Evolutionary conservation across 805 yeast species (phyloP).

Genomic region (Torulaspora gathmanii): DNA sequence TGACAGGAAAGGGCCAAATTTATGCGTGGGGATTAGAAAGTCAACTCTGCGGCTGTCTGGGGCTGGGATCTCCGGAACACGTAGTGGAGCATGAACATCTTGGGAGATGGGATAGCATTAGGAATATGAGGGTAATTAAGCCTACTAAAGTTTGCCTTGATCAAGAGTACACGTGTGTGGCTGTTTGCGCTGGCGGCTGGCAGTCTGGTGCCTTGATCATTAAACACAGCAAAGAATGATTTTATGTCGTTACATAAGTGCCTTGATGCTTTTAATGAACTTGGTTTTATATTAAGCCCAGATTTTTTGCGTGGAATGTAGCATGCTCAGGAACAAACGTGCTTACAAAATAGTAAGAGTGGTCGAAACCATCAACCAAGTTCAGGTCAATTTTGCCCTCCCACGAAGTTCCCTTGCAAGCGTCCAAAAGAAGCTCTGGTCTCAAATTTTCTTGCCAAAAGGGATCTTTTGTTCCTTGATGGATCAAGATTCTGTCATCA

Average conservation of each 20-base stretch:
- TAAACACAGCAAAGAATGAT: constrained; percentile 6
- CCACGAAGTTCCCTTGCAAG: constrained; percentile 52
- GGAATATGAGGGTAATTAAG: constrained; percentile 36
- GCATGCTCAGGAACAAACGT: constrained; percentile 80
- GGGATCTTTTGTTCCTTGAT: constrained; percentile 75
- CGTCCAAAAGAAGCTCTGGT: constrained; percentile 64
- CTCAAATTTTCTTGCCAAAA: constrained; percentile 65
- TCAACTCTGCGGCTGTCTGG: constrained; percentile 62
- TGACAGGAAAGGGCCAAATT: constrained; percentile 53
- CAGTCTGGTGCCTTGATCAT: constrained; percentile 62
- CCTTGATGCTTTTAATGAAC: neutral
- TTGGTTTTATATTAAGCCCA: constrained; percentile 34
- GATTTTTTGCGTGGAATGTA: constrained; percentile 72
- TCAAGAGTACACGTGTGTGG: constrained; percentile 45
- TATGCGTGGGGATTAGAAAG: constrained; percentile 68
- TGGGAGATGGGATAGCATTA: constrained; percentile 32
- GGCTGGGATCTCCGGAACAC: constrained; percentile 44
- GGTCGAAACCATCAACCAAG: constrained; percentile 81
- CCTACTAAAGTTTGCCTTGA: constrained; percentile 42
- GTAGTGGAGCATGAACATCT: constrained; percentile 21
- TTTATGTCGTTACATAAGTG: neutral
- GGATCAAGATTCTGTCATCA: constrained; percentile 65
- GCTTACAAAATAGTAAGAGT: constrained; percentile 80
- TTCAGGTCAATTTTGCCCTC: constrained; percentile 56
- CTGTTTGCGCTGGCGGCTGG: constrained; percentile 76